Conservation (phyloP, 2,329 filamentous ascomycete species). For the Colletotrichum agaves region DNA sequence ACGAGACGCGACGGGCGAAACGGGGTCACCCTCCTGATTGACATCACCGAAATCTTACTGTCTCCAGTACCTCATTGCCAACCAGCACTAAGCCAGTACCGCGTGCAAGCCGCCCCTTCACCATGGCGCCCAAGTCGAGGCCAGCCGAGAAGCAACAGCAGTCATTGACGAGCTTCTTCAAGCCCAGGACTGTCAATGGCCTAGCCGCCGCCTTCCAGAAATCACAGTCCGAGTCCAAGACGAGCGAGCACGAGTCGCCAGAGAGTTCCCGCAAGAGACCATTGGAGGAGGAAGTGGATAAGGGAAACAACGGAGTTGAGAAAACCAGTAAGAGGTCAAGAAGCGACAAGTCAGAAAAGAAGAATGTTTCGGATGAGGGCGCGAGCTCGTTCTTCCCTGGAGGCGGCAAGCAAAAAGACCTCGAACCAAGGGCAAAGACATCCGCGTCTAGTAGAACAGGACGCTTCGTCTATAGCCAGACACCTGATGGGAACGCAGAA, state of each 20-base stretch:
- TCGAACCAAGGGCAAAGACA: constrained; percentile 38
- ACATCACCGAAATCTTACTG: constrained; percentile 17
- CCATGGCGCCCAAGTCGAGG: constrained; percentile 42
- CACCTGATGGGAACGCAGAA: constrained; percentile 47
- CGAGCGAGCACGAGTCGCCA: constrained; percentile 43
- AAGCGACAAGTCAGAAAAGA: constrained; percentile 49
- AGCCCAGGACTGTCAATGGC: constrained; percentile 66
- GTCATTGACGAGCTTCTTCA: constrained; percentile 89
- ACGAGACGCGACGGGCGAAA: constrained; percentile 27
- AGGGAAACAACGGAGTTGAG: constrained; percentile 53
- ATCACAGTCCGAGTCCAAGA: constrained; percentile 43
- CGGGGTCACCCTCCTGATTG: constrained; percentile 19
- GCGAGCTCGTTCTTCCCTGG: constrained; percentile 49
- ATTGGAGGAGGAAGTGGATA: constrained; percentile 58
- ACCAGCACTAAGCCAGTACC: background rate
- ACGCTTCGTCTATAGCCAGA: constrained; percentile 62
- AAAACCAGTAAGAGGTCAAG: constrained; percentile 58
- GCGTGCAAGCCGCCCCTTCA: background rate
- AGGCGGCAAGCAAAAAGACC: constrained; percentile 40
- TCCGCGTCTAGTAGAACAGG: constrained; percentile 56
- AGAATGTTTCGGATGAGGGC: constrained; percentile 49
- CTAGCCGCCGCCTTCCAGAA: constrained; percentile 50
- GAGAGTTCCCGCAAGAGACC: constrained; percentile 60
- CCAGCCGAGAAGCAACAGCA: constrained; percentile 74
- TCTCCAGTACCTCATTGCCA: background rate